A percentile compares a stretch with the other conserved stretches of the same genome.
phyloP scores from a whole-genome alignment of 495 filamentous ascomycete genomes.

The Hyaloscypha variabilis region DNA sequence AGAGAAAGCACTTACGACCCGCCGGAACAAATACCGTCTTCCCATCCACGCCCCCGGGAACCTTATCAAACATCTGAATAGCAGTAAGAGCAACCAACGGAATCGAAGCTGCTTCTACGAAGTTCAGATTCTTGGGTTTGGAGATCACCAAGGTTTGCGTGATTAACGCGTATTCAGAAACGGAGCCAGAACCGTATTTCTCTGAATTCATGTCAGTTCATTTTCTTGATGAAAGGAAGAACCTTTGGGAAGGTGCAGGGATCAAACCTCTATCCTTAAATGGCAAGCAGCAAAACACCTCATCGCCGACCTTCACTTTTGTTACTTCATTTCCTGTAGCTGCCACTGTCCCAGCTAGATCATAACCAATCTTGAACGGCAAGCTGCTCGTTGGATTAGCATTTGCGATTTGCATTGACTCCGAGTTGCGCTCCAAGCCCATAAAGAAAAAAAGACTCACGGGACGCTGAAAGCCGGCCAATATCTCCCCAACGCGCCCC shows the following conservation, averaged over 20 bases:
- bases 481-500: slow-evolving; percentile 24
- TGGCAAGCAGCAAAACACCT: slow-evolving; percentile 44
- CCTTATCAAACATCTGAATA: slow-evolving; percentile 41
- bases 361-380: slow-evolving; percentile 45
- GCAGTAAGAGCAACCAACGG: slow-evolving; percentile 42
- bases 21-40: slow-evolving; percentile 58
- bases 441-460: slow-evolving; percentile 8
- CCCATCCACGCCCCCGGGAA: slow-evolving; percentile 45
- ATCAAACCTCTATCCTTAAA: slow-evolving; percentile 15
- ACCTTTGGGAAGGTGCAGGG: slow-evolving; percentile 2
- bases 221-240: not conserved
- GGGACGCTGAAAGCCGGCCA: slow-evolving; percentile 18
- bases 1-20: slow-evolving; percentile 32
- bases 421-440: not conserved
- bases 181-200: slow-evolving; percentile 30
- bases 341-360: slow-evolving; percentile 47
- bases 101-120: slow-evolving; percentile 39
- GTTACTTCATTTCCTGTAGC: slow-evolving; percentile 44
- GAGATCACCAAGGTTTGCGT: slow-evolving; percentile 29
- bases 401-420: not conserved
- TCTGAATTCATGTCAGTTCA: slow-evolving; percentile 5
- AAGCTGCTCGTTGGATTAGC: slow-evolving; percentile 29
- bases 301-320: slow-evolving; percentile 48
- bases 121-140: slow-evolving; percentile 41
- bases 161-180: slow-evolving; percentile 42